Conservation (phyloP, 768 basidiomycete species). For the Hericium rajendrae region DNA sequence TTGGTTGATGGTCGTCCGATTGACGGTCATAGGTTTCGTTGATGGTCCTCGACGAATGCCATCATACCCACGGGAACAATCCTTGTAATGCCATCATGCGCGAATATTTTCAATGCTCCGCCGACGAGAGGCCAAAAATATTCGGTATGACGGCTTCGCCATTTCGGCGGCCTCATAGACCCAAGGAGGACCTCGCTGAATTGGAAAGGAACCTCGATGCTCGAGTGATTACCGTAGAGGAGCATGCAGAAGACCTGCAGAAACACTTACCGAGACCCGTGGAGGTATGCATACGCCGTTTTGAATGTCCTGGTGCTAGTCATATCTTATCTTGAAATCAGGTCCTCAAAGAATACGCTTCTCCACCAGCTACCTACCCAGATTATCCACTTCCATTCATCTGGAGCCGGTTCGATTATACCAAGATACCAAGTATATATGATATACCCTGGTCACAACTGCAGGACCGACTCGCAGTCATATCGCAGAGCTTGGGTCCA, state of each 20-base stretch:
- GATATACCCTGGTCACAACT: conserved; percentile 51
- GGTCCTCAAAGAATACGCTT: conserved; percentile 9
- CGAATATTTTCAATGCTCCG: conserved; percentile 40
- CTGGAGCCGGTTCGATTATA: conserved; percentile 41
- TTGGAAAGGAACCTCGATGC: conserved; percentile 68
- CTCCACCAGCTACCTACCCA: conserved; percentile 38
- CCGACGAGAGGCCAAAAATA: conserved; percentile 56
- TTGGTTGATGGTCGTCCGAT: no score
- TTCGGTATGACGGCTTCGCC: conserved; percentile 93
- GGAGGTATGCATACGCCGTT: conserved; percentile 37
- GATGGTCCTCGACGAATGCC: conserved; percentile 49
- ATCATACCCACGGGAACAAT: conserved; percentile 47
- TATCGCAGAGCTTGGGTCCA: conserved; percentile 56
- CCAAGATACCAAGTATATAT: conserved; percentile 23
- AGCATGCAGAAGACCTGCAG: conserved; percentile 56
- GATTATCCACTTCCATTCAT: conserved; percentile 47
- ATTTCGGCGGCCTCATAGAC: conserved; percentile 70
- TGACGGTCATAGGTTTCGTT: conserved; percentile 35
- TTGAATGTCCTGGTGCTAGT: no score
- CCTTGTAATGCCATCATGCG: conserved; percentile 51
- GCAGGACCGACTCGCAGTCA: conserved; percentile 51
- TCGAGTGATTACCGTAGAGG: conserved; percentile 64
- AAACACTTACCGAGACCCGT: conserved; percentile 51
- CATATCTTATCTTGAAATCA: not conserved
- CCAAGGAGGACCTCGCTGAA: conserved; percentile 46